Conservation (phyloP, 768 basidiomycete species). For the Auriscalpium microsporum region DNA sequence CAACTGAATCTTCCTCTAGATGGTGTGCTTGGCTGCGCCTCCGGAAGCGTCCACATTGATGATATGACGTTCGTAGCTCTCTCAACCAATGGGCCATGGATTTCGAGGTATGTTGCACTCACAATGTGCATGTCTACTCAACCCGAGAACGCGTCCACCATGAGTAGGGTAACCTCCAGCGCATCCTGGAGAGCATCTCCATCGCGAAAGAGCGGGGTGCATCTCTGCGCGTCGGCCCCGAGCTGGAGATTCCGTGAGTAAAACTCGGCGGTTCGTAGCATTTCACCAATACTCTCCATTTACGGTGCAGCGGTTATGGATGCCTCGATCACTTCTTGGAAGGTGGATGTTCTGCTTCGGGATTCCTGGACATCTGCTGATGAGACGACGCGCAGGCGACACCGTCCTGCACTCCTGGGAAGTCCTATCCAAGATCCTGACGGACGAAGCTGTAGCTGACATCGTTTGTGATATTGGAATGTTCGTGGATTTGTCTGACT, state of each 20-base stretch:
- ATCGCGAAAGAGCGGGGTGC: slow-evolving; percentile 87
- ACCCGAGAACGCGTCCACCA: background rate
- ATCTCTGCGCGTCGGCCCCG: slow-evolving; percentile 88
- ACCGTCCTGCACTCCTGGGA: slow-evolving; percentile 98
- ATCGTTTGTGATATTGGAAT: slow-evolving; percentile 97
- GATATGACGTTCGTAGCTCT: slow-evolving; percentile 41
- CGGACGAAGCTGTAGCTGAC: slow-evolving; percentile 67
- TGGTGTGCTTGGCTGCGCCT: slow-evolving; percentile 20
- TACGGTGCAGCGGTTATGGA: slow-evolving; percentile 72
- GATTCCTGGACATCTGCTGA: no score
- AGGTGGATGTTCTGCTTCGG: slow-evolving; percentile 37
- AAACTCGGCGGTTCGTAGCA: background rate
- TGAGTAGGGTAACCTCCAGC: slow-evolving; percentile 80
- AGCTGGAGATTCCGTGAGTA: slow-evolving; percentile 86
- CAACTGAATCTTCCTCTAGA: background rate
- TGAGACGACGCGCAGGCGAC: slow-evolving; percentile 52
- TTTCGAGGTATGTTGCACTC: slow-evolving; percentile 57
- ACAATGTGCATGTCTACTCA: background rate
- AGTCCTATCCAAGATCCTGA: slow-evolving; percentile 84
- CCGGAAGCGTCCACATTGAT: background rate
- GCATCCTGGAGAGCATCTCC: slow-evolving; percentile 80
- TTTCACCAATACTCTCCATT: slow-evolving; percentile 11
- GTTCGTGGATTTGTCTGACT: slow-evolving; percentile 29
- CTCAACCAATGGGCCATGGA: slow-evolving; percentile 97
- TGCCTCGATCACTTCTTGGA: slow-evolving; percentile 97